Conservation (phyloP, 1,284 basidiomycete species). For the Ustilago trichophora region DNA sequence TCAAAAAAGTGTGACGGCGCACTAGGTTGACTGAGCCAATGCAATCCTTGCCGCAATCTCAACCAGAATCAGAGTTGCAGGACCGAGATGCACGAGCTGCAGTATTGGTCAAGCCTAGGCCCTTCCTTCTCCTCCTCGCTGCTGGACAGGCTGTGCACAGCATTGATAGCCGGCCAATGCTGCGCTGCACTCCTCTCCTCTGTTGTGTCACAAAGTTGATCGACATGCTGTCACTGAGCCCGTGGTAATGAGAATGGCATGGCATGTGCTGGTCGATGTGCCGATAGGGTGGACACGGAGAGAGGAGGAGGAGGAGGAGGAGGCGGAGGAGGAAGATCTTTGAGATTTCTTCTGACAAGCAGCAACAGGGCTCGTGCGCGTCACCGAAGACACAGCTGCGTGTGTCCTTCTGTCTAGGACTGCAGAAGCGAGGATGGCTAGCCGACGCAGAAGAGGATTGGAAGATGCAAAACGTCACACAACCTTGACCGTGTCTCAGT, state of each 20-base stretch:
- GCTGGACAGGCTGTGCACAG: constrained; percentile 1
- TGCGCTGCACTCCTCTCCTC: too few relatives aligned
- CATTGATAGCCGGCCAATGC: background rate
- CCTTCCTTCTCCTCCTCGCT: too few relatives aligned
- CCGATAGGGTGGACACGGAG: too few relatives aligned
- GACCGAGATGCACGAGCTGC: constrained; percentile 4
- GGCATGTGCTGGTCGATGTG: too few relatives aligned
- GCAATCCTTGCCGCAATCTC: background rate
- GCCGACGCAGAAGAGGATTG: constrained; percentile 6
- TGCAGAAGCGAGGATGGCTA: constrained; percentile 4
- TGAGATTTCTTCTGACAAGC: background rate
- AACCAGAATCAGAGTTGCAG: background rate
- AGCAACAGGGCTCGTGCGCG: constrained; percentile 11
- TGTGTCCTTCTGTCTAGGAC: background rate
- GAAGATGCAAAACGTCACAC: constrained; percentile 12
- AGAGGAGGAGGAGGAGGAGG: too few relatives aligned
- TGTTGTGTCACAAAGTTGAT: too few relatives aligned
- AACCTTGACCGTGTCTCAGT: constrained; percentile 7
- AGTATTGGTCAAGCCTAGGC: constrained; percentile 1
- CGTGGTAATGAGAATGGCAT: too few relatives aligned
- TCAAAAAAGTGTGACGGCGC: background rate
- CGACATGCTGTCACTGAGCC: too few relatives aligned
- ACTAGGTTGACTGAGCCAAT: too few relatives aligned
- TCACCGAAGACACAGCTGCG: background rate
- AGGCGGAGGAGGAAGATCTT: too few relatives aligned